Percentiles rank a stretch among this genome's conserved stretches.
Conservation (phyloP, 106 monocot species). For the Triglochin maritima region DNA sequence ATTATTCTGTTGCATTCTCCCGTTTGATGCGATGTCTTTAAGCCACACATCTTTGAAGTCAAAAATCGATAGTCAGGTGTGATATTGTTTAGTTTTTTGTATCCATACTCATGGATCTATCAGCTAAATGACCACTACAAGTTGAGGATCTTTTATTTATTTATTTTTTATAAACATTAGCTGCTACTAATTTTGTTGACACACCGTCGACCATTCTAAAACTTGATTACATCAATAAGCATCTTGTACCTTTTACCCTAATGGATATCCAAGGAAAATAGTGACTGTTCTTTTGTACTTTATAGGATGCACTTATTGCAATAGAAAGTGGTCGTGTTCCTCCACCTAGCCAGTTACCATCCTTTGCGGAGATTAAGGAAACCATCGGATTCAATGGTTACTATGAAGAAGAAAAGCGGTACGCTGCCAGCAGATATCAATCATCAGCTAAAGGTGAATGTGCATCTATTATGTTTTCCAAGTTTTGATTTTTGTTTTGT, state of each 20-base stretch:
- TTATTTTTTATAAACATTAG: no score
- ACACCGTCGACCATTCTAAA: neutral
- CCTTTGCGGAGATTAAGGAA: constrained; percentile 90
- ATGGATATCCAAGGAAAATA: neutral
- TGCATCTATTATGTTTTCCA: neutral
- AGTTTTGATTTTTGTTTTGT: neutral
- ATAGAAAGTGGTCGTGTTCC: constrained; percentile 87
- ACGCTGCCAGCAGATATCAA: constrained; percentile 23
- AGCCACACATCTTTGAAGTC: no score
- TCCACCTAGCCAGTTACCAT: constrained; percentile 69
- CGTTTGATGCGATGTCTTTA: no score
- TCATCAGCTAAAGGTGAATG: constrained; percentile 30
- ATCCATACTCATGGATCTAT: no score
- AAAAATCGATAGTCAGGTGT: no score
- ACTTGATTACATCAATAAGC: no score
- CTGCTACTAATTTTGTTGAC: neutral
- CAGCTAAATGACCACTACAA: neutral
- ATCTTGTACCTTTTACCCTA: neutral
- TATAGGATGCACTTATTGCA: constrained; percentile 82
- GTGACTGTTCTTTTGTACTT: neutral
- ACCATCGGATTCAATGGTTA: constrained; percentile 81
- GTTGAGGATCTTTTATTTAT: neutral
- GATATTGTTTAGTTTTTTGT: no score
- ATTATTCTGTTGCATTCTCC: no score
- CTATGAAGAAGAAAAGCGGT: constrained; percentile 83